Conservation (phyloP, 2,329 filamentous ascomycete species). For the Biscogniauxia marginata region DNA sequence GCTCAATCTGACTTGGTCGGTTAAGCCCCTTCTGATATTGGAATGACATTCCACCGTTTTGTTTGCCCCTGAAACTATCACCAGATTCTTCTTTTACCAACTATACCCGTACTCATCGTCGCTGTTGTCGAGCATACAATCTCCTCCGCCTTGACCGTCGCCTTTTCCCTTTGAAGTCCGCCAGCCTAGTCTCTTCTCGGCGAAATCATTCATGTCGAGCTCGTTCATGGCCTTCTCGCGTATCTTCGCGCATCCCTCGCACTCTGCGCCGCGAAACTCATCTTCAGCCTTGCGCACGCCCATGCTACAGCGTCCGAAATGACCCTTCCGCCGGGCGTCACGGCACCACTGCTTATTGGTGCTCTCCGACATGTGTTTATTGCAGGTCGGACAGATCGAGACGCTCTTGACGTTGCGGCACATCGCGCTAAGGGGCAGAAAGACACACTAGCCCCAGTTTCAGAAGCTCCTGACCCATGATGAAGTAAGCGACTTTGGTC, state of each 20-base stretch:
- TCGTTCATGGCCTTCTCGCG: conserved; percentile 12
- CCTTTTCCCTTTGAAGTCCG: neutral
- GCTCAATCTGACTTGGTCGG: too few relatives aligned
- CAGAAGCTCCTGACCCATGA: too few relatives aligned
- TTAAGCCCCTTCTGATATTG: too few relatives aligned
- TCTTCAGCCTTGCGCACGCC: conserved; percentile 13
- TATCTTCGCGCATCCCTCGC: conserved; percentile 9
- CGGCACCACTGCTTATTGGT: conserved; percentile 15
- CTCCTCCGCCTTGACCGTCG: neutral
- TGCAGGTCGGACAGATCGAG: conserved; percentile 15
- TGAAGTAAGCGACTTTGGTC: too few relatives aligned
- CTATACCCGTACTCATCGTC: conserved; percentile 6
- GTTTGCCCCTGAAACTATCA: too few relatives aligned
- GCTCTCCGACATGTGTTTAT: conserved; percentile 11
- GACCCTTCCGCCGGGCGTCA: conserved; percentile 9
- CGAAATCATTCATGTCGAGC: conserved; percentile 14
- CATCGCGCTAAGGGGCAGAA: too few relatives aligned
- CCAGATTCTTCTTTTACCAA: too few relatives aligned
- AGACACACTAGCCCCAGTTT: too few relatives aligned
- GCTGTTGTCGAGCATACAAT: neutral
- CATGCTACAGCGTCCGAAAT: conserved; percentile 14
- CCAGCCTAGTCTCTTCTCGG: conserved; percentile 14
- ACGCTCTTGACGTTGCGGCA: conserved; percentile 14
- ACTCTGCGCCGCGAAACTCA: conserved; percentile 19
- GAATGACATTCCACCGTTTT: too few relatives aligned